Percentiles rank a stretch among this genome's conserved stretches.
Conservation (phyloP, 2,329 filamentous ascomycete genomes). For the Colletotrichum kahawae region DNA sequence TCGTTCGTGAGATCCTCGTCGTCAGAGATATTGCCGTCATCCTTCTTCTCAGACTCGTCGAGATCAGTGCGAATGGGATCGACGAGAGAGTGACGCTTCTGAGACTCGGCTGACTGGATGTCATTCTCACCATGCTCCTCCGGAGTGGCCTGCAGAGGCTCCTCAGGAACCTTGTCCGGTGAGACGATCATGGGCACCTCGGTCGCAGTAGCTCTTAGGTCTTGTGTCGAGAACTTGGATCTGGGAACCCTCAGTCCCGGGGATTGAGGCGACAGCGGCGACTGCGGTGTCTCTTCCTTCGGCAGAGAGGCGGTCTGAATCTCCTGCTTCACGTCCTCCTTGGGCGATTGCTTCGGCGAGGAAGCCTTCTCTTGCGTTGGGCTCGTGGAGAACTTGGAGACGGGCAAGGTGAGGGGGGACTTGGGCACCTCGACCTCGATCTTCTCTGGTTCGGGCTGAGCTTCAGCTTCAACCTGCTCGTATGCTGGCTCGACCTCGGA, state of each 20-base stretch:
- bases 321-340: neutral
- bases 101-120: slow-evolving; percentile 30
- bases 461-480: neutral
- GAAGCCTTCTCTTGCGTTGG: slow-evolving; percentile 5
- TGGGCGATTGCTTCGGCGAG: neutral
- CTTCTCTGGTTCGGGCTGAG: neutral
- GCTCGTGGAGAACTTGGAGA: slow-evolving; percentile 22
- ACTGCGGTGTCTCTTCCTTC: slow-evolving; percentile 25
- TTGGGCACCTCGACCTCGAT: neutral
- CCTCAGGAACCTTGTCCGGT: neutral
- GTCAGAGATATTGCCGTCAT: slow-evolving; percentile 60
- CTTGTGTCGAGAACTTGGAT: slow-evolving; percentile 50
- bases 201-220: slow-evolving; percentile 29
- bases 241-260: slow-evolving; percentile 35
- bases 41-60: slow-evolving; percentile 34
- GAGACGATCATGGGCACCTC: slow-evolving; percentile 21
- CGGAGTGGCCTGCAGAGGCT: slow-evolving; percentile 7
- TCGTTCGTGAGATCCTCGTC: slow-evolving; percentile 88
- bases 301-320: neutral
- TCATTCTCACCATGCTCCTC: slow-evolving; percentile 29
- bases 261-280: slow-evolving; percentile 1
- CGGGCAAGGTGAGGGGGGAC: slow-evolving; percentile 5
- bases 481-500: neutral
- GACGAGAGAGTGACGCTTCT: slow-evolving; percentile 40
- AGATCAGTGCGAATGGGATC: slow-evolving; percentile 64